Conservation (phyloP, 2,329 filamentous ascomycete species). For the Teratosphaeria gauchensis region DNA sequence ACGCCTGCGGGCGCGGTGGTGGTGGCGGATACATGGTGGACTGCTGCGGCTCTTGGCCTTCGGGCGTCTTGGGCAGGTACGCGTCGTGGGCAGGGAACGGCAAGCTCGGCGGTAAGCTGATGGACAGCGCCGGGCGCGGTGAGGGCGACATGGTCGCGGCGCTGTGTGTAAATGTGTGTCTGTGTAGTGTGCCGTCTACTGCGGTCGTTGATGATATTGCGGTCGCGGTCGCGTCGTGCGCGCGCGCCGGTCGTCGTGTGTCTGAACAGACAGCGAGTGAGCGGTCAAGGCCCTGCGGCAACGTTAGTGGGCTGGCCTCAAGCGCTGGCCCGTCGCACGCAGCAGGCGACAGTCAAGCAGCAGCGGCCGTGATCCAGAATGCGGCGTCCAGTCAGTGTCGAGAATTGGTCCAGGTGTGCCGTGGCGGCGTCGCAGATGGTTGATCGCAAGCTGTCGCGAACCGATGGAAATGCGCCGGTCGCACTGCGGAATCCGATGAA, state of each 20-base stretch:
- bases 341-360: neutral
- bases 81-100: conserved; percentile 40
- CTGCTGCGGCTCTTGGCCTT: conserved; percentile 16
- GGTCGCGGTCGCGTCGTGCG: neutral
- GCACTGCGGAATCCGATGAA: neutral
- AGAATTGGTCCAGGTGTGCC: neutral
- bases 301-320: neutral
- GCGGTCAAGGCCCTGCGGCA: neutral
- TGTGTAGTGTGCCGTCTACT: neutral
- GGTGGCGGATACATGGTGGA: conserved; percentile 29
- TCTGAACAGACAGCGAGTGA: neutral
- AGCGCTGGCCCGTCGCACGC: neutral
- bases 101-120: conserved; percentile 42
- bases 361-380: neutral
- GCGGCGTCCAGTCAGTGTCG: neutral
- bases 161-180: neutral
- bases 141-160: conserved; percentile 24
- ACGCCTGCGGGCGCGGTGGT: conserved; percentile 37
- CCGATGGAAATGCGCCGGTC: neutral
- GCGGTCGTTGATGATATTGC: neutral
- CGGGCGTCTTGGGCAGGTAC: conserved; percentile 36
- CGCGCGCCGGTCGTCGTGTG: neutral
- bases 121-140: conserved; percentile 37
- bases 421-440: neutral
- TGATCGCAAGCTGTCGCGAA: neutral